Conservation (phyloP, 331 rosid species). For the Saraca asoca region DNA sequence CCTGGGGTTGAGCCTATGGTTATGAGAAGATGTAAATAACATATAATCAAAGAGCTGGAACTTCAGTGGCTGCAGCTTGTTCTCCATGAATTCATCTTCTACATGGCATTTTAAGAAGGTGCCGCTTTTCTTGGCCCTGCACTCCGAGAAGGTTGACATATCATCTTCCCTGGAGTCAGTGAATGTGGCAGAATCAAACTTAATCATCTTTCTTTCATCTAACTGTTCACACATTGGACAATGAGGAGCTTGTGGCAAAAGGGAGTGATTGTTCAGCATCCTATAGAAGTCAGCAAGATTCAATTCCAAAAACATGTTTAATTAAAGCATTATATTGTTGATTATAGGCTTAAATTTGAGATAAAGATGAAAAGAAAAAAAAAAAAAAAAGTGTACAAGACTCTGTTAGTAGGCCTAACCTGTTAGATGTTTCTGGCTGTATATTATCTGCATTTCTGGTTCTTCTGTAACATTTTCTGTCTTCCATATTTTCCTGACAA, state of each 20-base stretch:
- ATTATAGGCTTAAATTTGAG: constrained; percentile 8
- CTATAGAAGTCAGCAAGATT: constrained; percentile 40
- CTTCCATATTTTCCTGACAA: constrained; percentile 45
- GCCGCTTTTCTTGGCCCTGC: constrained; percentile 37
- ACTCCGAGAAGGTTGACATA: constrained; percentile 39
- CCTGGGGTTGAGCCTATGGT: constrained; percentile 39
- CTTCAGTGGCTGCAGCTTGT: constrained; percentile 38
- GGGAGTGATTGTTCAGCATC: constrained; percentile 46
- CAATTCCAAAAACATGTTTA: constrained; percentile 28
- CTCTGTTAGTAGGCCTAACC: constrained; percentile 39
- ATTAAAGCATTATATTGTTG: constrained; percentile 8
- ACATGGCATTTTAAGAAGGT: constrained; percentile 30
- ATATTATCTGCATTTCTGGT: constrained; percentile 34
- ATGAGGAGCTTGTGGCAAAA: constrained; percentile 35
- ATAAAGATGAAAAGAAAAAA: constrained; percentile 20
- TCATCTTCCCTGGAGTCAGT: constrained; percentile 37
- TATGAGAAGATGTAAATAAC: constrained; percentile 36
- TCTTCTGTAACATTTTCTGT: constrained; percentile 27
- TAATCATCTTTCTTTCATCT: constrained; percentile 32
- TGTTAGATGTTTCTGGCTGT: constrained; percentile 35
- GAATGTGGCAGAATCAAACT: constrained; percentile 42
- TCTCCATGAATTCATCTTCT: constrained; percentile 47
- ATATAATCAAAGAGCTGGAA: constrained; percentile 46
- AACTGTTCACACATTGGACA: constrained; percentile 36
- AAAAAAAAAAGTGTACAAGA: too few species aligned